A percentile compares a stretch with the other conserved stretches of the same genome.
These are phyloP conservation scores for Moringa oleifera DNA, from an alignment of 345 rosid genomes.

Conservation along the genomic window DNA sequence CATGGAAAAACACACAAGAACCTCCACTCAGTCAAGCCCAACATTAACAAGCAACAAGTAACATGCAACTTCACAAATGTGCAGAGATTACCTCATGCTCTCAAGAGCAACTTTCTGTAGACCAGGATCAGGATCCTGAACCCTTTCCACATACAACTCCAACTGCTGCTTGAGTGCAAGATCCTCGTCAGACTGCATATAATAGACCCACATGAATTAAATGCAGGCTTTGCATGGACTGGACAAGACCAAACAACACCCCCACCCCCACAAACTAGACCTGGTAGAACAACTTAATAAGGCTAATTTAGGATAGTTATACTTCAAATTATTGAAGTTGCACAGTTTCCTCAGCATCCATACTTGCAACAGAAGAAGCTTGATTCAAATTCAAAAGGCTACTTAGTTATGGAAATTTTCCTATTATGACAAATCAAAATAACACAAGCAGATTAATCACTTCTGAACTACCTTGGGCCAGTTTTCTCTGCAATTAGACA, in stretches of 20 bases:
- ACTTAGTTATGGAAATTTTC: too few relatives aligned
- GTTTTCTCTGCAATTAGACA: not conserved
- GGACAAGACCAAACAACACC: not conserved
- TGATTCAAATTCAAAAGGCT: too few relatives aligned
- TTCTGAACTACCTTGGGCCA: not conserved
- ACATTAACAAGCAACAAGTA: too few relatives aligned
- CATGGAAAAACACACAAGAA: not conserved
- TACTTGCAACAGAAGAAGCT: not conserved
- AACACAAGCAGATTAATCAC: not conserved
- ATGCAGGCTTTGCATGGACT: not conserved
- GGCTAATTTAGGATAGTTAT: not conserved
- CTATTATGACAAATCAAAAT: too few relatives aligned
- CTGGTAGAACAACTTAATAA: not conserved
- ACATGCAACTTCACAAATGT: not conserved
- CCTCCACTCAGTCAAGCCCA: too few relatives aligned
- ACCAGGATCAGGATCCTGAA: slow-evolving; percentile 82
- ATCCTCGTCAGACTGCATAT: slow-evolving; percentile 85
- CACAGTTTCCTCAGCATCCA: not conserved
- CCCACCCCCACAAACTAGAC: not conserved
- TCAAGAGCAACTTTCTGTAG: slow-evolving; percentile 88
- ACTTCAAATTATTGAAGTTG: too few relatives aligned
- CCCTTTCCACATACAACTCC: slow-evolving; percentile 92
- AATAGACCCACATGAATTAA: not conserved
- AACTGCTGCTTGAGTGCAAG: slow-evolving; percentile 84
- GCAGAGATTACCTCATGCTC: slow-evolving; percentile 75